Base-by-base conservation (phyloP, 2,329 filamentous ascomycete species). In the Pseudocercospora eumusae region DNA sequence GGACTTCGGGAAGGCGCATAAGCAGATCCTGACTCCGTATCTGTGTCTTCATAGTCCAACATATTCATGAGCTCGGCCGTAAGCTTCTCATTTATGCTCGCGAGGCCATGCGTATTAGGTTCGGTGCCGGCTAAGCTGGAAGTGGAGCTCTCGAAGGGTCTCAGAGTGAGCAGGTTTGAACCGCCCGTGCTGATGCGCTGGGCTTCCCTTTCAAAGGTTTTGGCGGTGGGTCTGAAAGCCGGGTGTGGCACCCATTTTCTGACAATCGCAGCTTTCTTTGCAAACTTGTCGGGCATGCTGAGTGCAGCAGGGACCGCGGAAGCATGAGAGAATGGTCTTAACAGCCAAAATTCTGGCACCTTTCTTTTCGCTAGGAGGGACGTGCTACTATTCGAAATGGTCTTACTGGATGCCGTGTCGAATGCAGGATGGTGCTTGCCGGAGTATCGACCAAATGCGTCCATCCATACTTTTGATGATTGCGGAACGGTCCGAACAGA, bases 401-500 rank as follows among this genome's bases (percentile, higher is more conserved):
- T 4, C 10, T 18, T 18, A 25, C 47, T 25, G 47, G 11, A 28
- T 9, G 21, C 8, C 15, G 25, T 25, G 11, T 5, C 44, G 44
- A 3, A 15, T 4, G 47, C 47, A 23, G 47, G 47, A 11, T 52
- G 21, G n/a, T n/a, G 2, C 8, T 8, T 6, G 15, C 13, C 36
- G 8, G 15, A 40, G 15, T 2, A 18, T 40, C 15, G 10, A 15
- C n/a, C 25, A 8, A n/a, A 28, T n/a, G 25, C 25, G 8, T 13
- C 18, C 25, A 27, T 15, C 47, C 47, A 52, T 7, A 52, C 47
- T n/a, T 27, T 52, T 7, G 52, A 25, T 15, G 52, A 54, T 20
- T 20, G 52, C 25, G 52, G 52, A 23, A 54, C 21, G 31, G 31
- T 40, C 1, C 52, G 52, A 21, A 54, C 52, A 18, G 52, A 54